Evolutionary conservation across 1,139 yeast species (phyloP), one percentile per base, ranked within the genome.

Genomic region (Blastobotrys persicus): DNA sequence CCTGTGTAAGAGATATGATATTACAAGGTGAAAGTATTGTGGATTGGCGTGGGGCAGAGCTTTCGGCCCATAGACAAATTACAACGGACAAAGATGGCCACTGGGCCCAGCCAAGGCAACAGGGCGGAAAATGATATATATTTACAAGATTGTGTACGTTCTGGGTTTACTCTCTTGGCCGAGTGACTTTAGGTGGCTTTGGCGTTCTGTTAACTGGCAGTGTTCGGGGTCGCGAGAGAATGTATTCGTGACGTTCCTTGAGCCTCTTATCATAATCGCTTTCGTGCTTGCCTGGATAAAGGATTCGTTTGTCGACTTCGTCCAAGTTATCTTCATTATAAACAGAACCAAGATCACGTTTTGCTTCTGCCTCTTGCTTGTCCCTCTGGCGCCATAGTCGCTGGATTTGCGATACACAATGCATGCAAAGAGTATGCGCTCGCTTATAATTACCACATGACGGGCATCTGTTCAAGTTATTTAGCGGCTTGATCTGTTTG

Each of bases 371-470:
- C 23, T 34, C 38, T 5, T 34, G 40, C 55, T 57, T 64, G 47
- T 70, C 67, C 54, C 74, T 72, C 56, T 74, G 74, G 60, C 79
- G 83, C 84, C 96, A 86, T 48, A 86, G 75, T 48, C 77, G 72
- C 65, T 80, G 83, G 61, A 91, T 85, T 65, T 88, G 92, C 37
- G 78, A 81, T 55, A 88, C 91, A 70, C 98, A 91, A 64, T 86
- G 80, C 95, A 88, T 88, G 70, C 98, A 91, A 66, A 91, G 76
- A 50, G 89, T 82, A 67, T 91, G 96, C 1, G 94, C 82, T 63
- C 97, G 77, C 70, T 91, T 91, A 59, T 81, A 85, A 56, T 87
- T 86, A 40, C 98, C 98, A 71, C 98, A 92, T 0, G 96, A 85
- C 3, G 98, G 96, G 67, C 98, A 92, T 65, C 95, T 79, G 56